Base-by-base conservation (phyloP, 345 rosid genomes). In the Noccaea bulbosa region DNA sequence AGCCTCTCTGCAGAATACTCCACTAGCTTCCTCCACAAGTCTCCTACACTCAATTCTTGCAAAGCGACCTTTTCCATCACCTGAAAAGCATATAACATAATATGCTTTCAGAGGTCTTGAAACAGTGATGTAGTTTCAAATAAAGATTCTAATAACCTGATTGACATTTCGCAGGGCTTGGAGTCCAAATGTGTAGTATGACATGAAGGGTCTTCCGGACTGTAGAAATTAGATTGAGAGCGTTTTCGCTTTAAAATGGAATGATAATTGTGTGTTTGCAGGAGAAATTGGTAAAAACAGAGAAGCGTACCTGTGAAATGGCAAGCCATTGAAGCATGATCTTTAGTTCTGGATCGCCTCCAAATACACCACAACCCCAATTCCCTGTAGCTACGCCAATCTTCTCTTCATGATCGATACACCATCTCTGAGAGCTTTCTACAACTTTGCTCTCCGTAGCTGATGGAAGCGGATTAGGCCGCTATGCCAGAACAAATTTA, bases 331-430 rank as follows among this genome's bases (percentile, higher is more conserved):
- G 70, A 62, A 75, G 58, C 79, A 69, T 75, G 47, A 30, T 55
- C 64, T 94, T 94, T 9, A 94, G 67, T 71, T 89, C 87, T 48
- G 93, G 90, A 78, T 93, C 98, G 56, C 97, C 98, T 59, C 98
- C 95, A 83, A 91, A 93, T 61, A 81, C 96, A 72, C 98, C 98
- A 67, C 97, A 91, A 5, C 98, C 97, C 97, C 99, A 91, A 75
- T 91, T 94, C 52, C 99, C 97, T 0, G 96, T 91, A 16, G 81
- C 99, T 62, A 94, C 80, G 67, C 93, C 90, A 22, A 67, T 69
- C 57, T 54, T 62, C 30, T 45, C 64, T 37, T 68, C 58, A 57
- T 73, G 59, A 56, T 65, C 62, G 1, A 59, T 59, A 50, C 78
- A 67, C 48, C 8, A 39, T 35, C 67, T 17, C 32, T 47, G 38